Evolutionary conservation across 768 basidiomycete species (phyloP).

Genomic region (Fomitopsis serialis): DNA sequence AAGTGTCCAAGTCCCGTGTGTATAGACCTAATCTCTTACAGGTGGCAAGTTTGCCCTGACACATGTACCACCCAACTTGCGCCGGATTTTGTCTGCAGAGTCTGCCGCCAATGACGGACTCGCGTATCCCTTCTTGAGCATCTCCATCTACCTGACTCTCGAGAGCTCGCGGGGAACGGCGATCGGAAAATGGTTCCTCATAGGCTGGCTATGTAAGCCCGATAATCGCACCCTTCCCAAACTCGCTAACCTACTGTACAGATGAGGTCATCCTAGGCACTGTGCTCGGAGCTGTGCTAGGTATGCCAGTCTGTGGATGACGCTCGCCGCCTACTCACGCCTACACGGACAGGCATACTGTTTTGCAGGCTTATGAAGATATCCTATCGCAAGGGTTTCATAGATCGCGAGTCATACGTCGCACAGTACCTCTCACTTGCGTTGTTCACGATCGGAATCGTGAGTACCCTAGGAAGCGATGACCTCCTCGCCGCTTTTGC

Average conservation of each 20-base stretch:
- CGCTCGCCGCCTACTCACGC: neutral
- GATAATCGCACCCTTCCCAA: neutral
- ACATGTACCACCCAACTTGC: conserved; percentile 70
- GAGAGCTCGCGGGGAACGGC: conserved; percentile 60
- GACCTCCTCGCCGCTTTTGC: conserved; percentile 89
- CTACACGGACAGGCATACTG: conserved; percentile 37
- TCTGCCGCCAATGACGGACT: conserved; percentile 95
- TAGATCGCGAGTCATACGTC: conserved; percentile 82
- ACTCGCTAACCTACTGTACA: conserved; percentile 19
- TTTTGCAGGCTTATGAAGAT: conserved; percentile 74
- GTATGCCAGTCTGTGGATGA: conserved; percentile 13
- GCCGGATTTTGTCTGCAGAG: conserved; percentile 81
- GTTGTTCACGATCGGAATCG: conserved; percentile 73
- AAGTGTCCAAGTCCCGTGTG: no score
- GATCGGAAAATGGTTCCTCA: conserved; percentile 78
- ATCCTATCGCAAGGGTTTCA: conserved; percentile 54
- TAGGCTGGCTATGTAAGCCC: conserved; percentile 74
- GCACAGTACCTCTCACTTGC: conserved; percentile 77
- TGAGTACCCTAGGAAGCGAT: conserved; percentile 76
- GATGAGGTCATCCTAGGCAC: conserved; percentile 82
- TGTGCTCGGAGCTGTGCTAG: conserved; percentile 56
- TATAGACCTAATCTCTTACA: no score
- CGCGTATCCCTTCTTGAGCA: conserved; percentile 86
- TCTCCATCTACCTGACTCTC: conserved; percentile 81
- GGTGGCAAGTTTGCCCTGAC: conserved; percentile 66